Conservation (phyloP, 768 basidiomycete genomes). For the Boletus rex-veris region DNA sequence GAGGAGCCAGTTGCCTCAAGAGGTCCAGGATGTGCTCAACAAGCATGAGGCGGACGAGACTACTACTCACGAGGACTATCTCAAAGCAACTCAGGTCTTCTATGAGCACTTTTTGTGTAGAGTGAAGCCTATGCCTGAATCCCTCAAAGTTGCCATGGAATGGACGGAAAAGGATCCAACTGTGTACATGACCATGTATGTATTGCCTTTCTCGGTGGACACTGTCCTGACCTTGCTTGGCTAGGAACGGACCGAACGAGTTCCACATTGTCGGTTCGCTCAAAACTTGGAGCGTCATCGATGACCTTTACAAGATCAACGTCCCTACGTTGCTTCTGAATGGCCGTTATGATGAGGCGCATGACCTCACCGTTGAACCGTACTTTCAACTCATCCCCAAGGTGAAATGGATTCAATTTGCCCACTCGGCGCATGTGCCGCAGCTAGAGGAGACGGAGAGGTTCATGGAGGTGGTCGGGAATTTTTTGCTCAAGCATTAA, state of each 20-base stretch:
- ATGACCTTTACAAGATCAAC: slow-evolving; percentile 32
- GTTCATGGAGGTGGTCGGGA: slow-evolving; percentile 32
- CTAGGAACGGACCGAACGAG: slow-evolving; percentile 40
- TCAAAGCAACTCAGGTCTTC: slow-evolving; percentile 40
- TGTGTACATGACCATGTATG: slow-evolving; percentile 47
- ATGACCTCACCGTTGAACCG: slow-evolving; percentile 32
- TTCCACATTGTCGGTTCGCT: slow-evolving; percentile 35
- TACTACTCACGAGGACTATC: slow-evolving; percentile 42
- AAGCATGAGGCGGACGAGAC: slow-evolving; percentile 47
- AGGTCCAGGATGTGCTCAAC: slow-evolving; percentile 37
- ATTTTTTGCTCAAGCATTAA: slow-evolving; percentile 25
- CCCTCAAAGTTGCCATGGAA: slow-evolving; percentile 33
- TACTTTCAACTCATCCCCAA: slow-evolving; percentile 32
- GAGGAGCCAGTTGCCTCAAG: slow-evolving; percentile 37
- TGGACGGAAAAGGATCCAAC: slow-evolving; percentile 43
- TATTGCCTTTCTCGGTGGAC: not conserved
- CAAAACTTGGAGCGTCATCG: slow-evolving; percentile 35
- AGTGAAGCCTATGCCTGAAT: slow-evolving; percentile 42
- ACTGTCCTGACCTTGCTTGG: not conserved
- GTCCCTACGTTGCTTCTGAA: slow-evolving; percentile 36
- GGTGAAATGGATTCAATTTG: slow-evolving; percentile 37
- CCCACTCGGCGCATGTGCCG: slow-evolving; percentile 34
- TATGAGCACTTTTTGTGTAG: slow-evolving; percentile 43
- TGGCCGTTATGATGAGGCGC: slow-evolving; percentile 36
- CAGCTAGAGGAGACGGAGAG: slow-evolving; percentile 38